Percentiles rank a stretch among this genome's conserved stretches.
Evolutionary conservation across 768 basidiomycete genomes (phyloP).

Genomic region (Boletus rubescentipes): DNA sequence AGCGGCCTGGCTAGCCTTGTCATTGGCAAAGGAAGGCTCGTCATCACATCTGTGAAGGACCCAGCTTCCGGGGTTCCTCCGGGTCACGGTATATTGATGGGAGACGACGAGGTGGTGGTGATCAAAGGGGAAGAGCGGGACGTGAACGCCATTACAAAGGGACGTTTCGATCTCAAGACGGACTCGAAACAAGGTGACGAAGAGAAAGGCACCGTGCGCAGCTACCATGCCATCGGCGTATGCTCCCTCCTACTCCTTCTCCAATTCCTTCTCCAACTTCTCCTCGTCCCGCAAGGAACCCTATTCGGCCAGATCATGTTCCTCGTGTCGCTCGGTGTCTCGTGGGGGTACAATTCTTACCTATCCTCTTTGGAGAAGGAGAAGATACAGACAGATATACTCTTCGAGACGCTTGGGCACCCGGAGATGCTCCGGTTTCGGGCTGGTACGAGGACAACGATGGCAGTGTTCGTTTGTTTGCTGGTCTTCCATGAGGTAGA

Average conservation of each 20-base stretch:
- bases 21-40: constrained; percentile 25
- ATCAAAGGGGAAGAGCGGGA: constrained; percentile 27
- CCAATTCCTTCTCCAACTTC: constrained; percentile 35
- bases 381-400: constrained; percentile 19
- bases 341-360: constrained; percentile 36
- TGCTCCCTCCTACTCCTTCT: constrained; percentile 28
- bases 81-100: constrained; percentile 31
- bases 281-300: constrained; percentile 33
- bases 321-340: constrained; percentile 28
- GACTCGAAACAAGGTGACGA: not conserved
- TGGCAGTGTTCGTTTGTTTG: constrained; percentile 25
- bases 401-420: constrained; percentile 13
- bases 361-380: constrained; percentile 37
- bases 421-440: constrained; percentile 14
- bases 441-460: constrained; percentile 20
- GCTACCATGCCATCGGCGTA: constrained; percentile 21
- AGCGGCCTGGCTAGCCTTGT: constrained; percentile 26
- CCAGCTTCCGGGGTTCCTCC: constrained; percentile 22
- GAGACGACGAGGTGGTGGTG: constrained; percentile 22
- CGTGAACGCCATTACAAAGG: constrained; percentile 31
- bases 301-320: constrained; percentile 39
- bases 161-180: constrained; percentile 24
- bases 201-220: not conserved
- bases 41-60: constrained; percentile 6
- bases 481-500: constrained; percentile 19